Evolutionary conservation across 1,139 yeast genomes (phyloP), one percentile per base, ranked within the genome.

Genomic region (Nakaseomyces delphensis): DNA sequence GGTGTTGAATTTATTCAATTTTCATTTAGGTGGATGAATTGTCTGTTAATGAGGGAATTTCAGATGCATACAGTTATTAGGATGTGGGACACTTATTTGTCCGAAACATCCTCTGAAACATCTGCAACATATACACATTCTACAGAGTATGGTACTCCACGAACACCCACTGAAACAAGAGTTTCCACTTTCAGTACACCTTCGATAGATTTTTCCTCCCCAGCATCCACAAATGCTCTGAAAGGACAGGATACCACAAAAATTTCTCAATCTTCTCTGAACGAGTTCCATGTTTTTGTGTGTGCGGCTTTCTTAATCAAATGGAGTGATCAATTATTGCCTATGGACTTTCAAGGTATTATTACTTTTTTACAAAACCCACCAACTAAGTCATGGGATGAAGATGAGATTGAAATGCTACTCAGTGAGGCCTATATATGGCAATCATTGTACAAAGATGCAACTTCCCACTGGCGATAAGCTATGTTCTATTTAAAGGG

Each of bases 11-110:
- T 91, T 58, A 78, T 93, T 51, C 98, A 93, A 61, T 91, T 91
- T 64, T 77, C 96, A 23, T 93, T 91, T 66, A 72, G 99, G 51
- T 91, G 99, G 99, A 93, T 93, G 97, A 91, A 93, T 64, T 91
- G 99, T 65, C 68, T 91, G 54, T 68, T 91, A 43, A 91, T 91
- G 99, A 74, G 99, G 51, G 99, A 91, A 58, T 71, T 91, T 36
- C 77, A 81, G 38, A 78, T 91, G 54, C 69, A 71, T 31, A 73
- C 86, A 46, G 84, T 91, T 7, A 78, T 87, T 23, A 71, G 99
- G 43, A 91, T 91, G 95, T 91, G 98, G 98, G 99, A 91, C 59
- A 89, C 99, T 0, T 91, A 91, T 60, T 66, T 91, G 43, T 79
- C 95, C 41, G 96, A 91, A 60, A 84, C 83, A 4, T 61, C 64